A percentile compares a stretch with the other conserved stretches of the same genome.
Evolutionary conservation across 495 filamentous ascomycete species (phyloP).

Genomic region (Pyronema omphalodes): DNA sequence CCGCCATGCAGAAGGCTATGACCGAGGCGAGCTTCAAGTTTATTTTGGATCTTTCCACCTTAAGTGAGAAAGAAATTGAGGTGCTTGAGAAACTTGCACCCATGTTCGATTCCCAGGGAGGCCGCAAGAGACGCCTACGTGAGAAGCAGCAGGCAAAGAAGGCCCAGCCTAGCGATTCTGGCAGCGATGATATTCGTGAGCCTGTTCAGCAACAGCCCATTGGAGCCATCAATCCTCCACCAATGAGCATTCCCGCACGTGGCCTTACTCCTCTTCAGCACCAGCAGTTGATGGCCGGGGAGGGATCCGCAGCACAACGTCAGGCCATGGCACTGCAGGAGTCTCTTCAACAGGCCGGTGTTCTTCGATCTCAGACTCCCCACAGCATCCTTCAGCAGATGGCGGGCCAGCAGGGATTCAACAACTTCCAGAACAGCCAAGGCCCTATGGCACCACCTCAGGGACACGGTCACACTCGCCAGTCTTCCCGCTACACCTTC

Average conservation of each 20-base stretch:
- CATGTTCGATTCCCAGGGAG: conserved; percentile 62
- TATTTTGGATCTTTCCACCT: conserved; percentile 33
- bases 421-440: conserved; percentile 13
- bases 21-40: conserved; percentile 42
- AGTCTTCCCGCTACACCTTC: conserved; percentile 78
- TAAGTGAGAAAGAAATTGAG: conserved; percentile 34
- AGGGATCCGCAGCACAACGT: conserved; percentile 13
- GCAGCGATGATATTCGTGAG: neutral
- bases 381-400: conserved; percentile 14
- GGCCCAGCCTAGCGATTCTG: neutral
- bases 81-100: conserved; percentile 48
- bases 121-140: conserved; percentile 52
- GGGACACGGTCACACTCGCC: conserved; percentile 41
- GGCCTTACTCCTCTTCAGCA: conserved; percentile 2
- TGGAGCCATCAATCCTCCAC: neutral
- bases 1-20: conserved; percentile 35
- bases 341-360: conserved; percentile 11
- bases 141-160: conserved; percentile 41
- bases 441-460: conserved; percentile 15
- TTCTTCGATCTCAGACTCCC: conserved; percentile 19
- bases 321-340: conserved; percentile 13
- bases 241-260: neutral
- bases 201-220: neutral
- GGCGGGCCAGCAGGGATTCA: conserved; percentile 16
- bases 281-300: conserved; percentile 8